phyloP scores from a whole-genome alignment of 2,329 filamentous ascomycete genomes.

The Chaetomium sp. region DNA sequence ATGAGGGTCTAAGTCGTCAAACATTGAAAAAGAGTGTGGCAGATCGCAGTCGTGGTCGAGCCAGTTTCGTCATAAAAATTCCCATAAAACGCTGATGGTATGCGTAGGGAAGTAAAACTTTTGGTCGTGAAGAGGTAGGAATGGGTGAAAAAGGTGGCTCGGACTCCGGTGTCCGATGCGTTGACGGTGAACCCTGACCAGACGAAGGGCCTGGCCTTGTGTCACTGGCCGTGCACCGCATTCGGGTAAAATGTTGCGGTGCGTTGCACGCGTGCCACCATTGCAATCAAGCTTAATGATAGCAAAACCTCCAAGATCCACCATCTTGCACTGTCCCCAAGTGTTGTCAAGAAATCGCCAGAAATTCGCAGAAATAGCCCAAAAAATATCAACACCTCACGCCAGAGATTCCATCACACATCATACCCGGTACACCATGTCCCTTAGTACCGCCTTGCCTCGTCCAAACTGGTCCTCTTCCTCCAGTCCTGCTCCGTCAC shows the following conservation, averaged over 20 bases:
- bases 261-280: too few relatives aligned
- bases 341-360: neutral
- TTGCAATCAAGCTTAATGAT: too few relatives aligned
- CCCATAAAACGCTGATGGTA: slow-evolving; percentile 8
- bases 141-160: neutral
- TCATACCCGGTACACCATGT: neutral
- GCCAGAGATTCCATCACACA: neutral
- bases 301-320: too few relatives aligned
- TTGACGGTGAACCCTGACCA: neutral
- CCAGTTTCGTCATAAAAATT: slow-evolving; percentile 7
- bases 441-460: slow-evolving; percentile 8
- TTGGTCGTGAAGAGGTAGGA: slow-evolving; percentile 13
- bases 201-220: neutral
- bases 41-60: slow-evolving; percentile 3
- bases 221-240: neutral
- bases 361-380: neutral
- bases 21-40: neutral
- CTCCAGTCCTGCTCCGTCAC: slow-evolving; percentile 16
- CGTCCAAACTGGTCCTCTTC: slow-evolving; percentile 19
- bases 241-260: too few relatives aligned
- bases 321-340: too few relatives aligned
- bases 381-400: slow-evolving; percentile 1
- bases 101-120: slow-evolving; percentile 7
- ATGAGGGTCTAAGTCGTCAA: too few relatives aligned
- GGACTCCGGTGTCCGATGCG: neutral